These are phyloP conservation scores for Beauveria scarabaeidicola DNA, from an alignment of 2,329 filamentous ascomycete genomes.

Conservation along the genomic window DNA sequence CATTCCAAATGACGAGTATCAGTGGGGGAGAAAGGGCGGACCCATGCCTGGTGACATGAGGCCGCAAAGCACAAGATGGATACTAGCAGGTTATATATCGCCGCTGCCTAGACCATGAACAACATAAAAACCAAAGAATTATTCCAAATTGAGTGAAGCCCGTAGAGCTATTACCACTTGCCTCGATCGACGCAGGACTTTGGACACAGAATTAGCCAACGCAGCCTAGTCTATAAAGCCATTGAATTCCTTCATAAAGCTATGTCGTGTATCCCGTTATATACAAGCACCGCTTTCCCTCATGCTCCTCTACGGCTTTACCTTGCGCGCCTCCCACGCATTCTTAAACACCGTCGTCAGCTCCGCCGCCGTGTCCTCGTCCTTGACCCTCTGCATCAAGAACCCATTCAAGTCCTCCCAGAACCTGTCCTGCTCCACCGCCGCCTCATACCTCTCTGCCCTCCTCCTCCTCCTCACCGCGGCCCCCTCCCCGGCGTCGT, in stretches of 20 bases:
- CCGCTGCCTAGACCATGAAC: slow-evolving; percentile 6
- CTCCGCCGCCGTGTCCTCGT: slow-evolving; percentile 56
- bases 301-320: slow-evolving; percentile 17
- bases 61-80: slow-evolving; percentile 3
- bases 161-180: not conserved
- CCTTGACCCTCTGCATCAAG: slow-evolving; percentile 67
- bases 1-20: not conserved
- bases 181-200: not conserved
- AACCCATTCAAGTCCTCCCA: slow-evolving; percentile 82
- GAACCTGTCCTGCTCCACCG: slow-evolving; percentile 60
- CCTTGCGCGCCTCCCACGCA: slow-evolving; percentile 52
- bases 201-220: not conserved
- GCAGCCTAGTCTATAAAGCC: not conserved
- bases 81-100: slow-evolving; percentile 10
- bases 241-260: not conserved
- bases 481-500: slow-evolving; percentile 12
- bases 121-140: not conserved
- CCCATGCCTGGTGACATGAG: not conserved
- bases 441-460: slow-evolving; percentile 17
- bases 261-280: not conserved
- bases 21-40: not conserved
- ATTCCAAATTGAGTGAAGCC: not conserved
- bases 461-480: not conserved
- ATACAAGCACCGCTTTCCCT: not conserved
- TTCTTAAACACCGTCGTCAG: slow-evolving; percentile 59